phyloP scores from a whole-genome alignment of 2,329 filamentous ascomycete species.

The Chrysosporium queenslandicum region DNA sequence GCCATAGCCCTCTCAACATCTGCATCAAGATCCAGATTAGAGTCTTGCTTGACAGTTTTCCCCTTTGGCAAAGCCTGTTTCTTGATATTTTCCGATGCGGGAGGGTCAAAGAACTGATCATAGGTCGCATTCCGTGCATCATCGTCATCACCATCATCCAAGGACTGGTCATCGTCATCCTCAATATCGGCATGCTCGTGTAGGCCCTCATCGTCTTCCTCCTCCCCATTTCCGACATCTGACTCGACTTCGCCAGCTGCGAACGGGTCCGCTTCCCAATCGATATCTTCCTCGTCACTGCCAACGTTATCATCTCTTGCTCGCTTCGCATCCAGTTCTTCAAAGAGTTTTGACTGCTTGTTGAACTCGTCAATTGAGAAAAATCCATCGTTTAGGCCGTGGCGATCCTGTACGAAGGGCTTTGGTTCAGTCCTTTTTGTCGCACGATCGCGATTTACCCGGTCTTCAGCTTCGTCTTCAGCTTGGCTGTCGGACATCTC shows the following conservation, averaged over 20 bases:
- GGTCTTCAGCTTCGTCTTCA: conserved; percentile 15
- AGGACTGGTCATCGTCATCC: conserved; percentile 38
- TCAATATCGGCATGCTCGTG: too few species aligned
- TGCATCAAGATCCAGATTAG: conserved; percentile 19
- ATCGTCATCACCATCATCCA: conserved; percentile 26
- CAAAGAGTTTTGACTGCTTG: conserved; percentile 78
- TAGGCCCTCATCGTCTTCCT: conserved; percentile 56
- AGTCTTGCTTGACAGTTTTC: conserved; percentile 39
- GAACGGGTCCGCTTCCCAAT: conserved; percentile 76
- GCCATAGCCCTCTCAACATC: conserved; percentile 77
- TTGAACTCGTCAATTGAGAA: conserved; percentile 98
- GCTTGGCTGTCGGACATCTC: conserved; percentile 22
- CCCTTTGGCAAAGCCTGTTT: conserved; percentile 34
- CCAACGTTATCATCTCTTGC: conserved; percentile 63
- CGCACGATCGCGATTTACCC: conserved; percentile 39
- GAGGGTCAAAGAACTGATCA: conserved; percentile 78
- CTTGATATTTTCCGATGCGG: conserved; percentile 51
- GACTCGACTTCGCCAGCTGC: conserved; percentile 28
- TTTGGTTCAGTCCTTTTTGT: conserved; percentile 29
- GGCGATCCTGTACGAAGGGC: conserved; percentile 45
- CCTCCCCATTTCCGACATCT: conserved; percentile 34
- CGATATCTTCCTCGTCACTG: conserved; percentile 69
- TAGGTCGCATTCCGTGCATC: conserved; percentile 41
- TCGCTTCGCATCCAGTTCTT: conserved; percentile 64
- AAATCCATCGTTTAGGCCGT: conserved; percentile 92